Percentiles rank a stretch among this genome's conserved stretches.
phyloP scores from a whole-genome alignment of 2,329 filamentous ascomycete species.

The Fusarium buharicum region DNA sequence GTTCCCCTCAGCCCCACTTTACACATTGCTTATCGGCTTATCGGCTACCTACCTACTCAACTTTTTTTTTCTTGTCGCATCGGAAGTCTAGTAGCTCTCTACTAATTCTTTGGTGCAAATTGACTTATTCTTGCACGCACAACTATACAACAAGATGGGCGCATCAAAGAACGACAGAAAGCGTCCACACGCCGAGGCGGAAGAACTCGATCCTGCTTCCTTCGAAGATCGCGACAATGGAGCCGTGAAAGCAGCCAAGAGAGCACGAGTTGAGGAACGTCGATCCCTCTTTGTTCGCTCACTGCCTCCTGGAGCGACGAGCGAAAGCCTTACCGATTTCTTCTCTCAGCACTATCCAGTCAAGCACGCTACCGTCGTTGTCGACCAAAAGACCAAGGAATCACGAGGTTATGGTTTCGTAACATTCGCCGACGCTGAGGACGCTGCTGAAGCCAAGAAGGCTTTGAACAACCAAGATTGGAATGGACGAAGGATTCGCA shows the following conservation, averaged over 20 bases:
- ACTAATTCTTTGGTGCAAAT: slow-evolving; percentile 5
- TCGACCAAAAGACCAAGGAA: slow-evolving; percentile 84
- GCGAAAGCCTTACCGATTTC: slow-evolving; percentile 82
- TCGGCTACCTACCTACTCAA: neutral
- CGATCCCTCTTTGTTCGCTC: slow-evolving; percentile 91
- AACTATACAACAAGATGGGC: slow-evolving; percentile 42
- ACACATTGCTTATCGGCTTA: slow-evolving; percentile 15
- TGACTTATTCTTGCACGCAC: slow-evolving; percentile 9
- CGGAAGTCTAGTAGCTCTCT: slow-evolving; percentile 5
- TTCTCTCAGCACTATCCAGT: slow-evolving; percentile 96
- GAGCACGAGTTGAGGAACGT: slow-evolving; percentile 67
- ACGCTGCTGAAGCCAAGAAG: slow-evolving; percentile 82
- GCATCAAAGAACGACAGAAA: slow-evolving; percentile 49
- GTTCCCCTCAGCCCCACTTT: neutral
- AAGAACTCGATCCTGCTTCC: slow-evolving; percentile 45
- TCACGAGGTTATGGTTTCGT: slow-evolving; percentile 97
- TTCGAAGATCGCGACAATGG: slow-evolving; percentile 49
- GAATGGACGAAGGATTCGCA: slow-evolving; percentile 81
- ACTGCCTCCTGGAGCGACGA: slow-evolving; percentile 80
- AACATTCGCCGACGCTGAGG: slow-evolving; percentile 92
- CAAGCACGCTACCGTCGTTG: slow-evolving; percentile 94
- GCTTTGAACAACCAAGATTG: slow-evolving; percentile 83
- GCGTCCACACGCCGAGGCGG: slow-evolving; percentile 50
- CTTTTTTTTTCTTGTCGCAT: slow-evolving; percentile 24
- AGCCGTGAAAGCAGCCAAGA: slow-evolving; percentile 58